These are phyloP conservation scores for Phyllostachys edulis DNA, from an alignment of 176 grass and related monocot genomes.

Conservation along the genomic window DNA sequence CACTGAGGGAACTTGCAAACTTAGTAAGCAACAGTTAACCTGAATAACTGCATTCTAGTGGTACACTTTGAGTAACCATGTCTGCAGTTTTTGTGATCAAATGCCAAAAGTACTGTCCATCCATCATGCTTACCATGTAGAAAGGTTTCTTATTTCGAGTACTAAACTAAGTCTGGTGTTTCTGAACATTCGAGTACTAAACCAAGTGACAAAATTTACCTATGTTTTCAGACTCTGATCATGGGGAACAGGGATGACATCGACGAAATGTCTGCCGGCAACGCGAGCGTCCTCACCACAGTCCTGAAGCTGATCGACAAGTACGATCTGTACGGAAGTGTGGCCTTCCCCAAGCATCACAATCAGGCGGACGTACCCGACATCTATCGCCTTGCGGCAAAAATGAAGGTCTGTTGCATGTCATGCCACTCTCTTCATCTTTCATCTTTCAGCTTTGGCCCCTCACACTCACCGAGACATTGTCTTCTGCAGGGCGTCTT, in stretches of 20 bases:
- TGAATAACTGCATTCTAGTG: not conserved
- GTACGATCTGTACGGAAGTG: conserved; percentile 93
- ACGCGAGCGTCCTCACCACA: conserved; percentile 75
- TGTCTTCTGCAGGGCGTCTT: conserved; percentile 71
- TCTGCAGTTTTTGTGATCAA: conserved; percentile 11
- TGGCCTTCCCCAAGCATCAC: conserved; percentile 96
- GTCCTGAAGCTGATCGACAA: conserved; percentile 92
- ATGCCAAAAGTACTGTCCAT: conserved; percentile 7
- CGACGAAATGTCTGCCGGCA: conserved; percentile 78
- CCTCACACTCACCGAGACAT: not conserved
- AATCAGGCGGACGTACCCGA: conserved; percentile 91
- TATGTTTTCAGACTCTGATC: conserved; percentile 63
- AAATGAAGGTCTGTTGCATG: conserved; percentile 60
- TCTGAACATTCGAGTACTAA: conserved; percentile 8
- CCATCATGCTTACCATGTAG: not conserved
- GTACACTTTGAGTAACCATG: not conserved
- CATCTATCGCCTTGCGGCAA: conserved; percentile 82
- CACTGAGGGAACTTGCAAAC: conserved; percentile 91
- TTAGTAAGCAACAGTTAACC: conserved; percentile 62
- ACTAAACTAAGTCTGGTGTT: not conserved
- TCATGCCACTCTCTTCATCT: not conserved
- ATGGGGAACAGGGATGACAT: conserved; percentile 99
- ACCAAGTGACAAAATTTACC: not conserved
- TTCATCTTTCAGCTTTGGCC: not conserved
- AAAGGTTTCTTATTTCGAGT: not conserved